Evolutionary conservation across 2,329 filamentous ascomycete genomes (phyloP).

Genomic region (Volutella citrinella): DNA sequence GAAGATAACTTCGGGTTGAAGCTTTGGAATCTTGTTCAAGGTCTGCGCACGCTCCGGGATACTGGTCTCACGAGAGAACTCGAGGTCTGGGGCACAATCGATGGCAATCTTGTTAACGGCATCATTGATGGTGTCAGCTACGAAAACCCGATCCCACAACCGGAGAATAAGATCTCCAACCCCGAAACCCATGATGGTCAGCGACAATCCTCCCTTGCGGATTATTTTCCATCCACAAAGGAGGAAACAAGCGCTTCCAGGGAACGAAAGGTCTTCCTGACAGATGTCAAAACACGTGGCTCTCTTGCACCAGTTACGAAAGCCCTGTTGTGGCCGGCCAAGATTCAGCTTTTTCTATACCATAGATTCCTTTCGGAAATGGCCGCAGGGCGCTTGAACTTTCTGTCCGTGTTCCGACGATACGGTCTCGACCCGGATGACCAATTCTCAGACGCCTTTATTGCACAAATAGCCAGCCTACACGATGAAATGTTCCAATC

Average conservation of each 20-base stretch:
- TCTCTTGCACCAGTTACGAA: conserved; percentile 62
- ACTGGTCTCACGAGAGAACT: conserved; percentile 72
- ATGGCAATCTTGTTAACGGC: conserved; percentile 81
- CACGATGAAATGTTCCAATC: conserved; percentile 66
- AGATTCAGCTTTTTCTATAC: conserved; percentile 87
- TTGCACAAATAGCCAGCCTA: conserved; percentile 68
- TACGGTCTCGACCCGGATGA: conserved; percentile 66
- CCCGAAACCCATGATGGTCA: conserved; percentile 26
- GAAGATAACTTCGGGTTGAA: conserved; percentile 81
- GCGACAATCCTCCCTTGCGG: conserved; percentile 37
- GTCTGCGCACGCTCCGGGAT: conserved; percentile 69
- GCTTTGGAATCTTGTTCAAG: conserved; percentile 90
- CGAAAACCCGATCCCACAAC: conserved; percentile 68
- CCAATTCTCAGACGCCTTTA: conserved; percentile 74
- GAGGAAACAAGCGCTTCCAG: not conserved
- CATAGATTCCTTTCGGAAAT: conserved; percentile 79
- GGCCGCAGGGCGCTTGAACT: conserved; percentile 67
- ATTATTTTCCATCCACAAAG: conserved; percentile 35
- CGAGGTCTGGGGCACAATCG: conserved; percentile 80
- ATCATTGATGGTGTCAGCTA: conserved; percentile 85
- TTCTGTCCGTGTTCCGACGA: conserved; percentile 64
- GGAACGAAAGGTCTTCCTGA: conserved; percentile 60
- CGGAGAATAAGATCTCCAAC: conserved; percentile 57
- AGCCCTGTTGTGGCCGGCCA: conserved; percentile 70
- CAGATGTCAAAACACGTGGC: conserved; percentile 83